Base-by-base conservation (phyloP, 2,329 filamentous ascomycete species). In the Colletotrichum filicis region DNA sequence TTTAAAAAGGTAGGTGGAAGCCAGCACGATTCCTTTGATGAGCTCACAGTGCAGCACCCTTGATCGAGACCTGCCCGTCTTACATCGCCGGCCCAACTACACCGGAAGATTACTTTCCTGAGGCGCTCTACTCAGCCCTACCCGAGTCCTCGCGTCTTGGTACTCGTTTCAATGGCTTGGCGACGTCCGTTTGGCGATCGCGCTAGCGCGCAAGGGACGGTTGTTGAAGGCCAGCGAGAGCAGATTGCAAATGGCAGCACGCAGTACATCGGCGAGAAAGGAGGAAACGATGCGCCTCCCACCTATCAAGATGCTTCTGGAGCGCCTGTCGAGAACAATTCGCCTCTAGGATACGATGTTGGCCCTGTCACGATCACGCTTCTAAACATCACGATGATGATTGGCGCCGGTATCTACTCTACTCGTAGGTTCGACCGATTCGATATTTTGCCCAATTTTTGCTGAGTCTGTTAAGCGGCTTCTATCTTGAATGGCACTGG, bases 311-410 rank as follows among this genome's bases (percentile, higher is more conserved):
- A 71, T 49, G 68, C 58, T 1, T 60, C 58, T 3, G 91, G 91
- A 19, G 91, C 91, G 2, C 90, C 91, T 0, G 88, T 92, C 5
- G 91, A 92, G 78, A 82, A 80, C 1, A 77, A 83, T 6, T 91
- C 89, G 4, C 90, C 91, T 0, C 80, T 92, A 19, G 91, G 90
- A 1, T 91, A 91, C 76, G 81, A 86, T 16, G 90, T 92, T 37
- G 86, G 86, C 1, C 84, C 84, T 22, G 76, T 89, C 26, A 90
- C 89, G 0, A 88, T 90, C 28, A 82, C 91, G 22, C 89, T 90
- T 66, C 78, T 92, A 32, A 92, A 92, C 74, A 79, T 92, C 61
- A 88, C 86, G 70, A 88, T 89, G 79, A 92, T 92, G 89, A 85
- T 92, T 57, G 90, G 90, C 1, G 92, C 89, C 0, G 90, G 90